phyloP scores from a whole-genome alignment of 23 red algal genomes.

The Porphyridium purpureum region DNA sequence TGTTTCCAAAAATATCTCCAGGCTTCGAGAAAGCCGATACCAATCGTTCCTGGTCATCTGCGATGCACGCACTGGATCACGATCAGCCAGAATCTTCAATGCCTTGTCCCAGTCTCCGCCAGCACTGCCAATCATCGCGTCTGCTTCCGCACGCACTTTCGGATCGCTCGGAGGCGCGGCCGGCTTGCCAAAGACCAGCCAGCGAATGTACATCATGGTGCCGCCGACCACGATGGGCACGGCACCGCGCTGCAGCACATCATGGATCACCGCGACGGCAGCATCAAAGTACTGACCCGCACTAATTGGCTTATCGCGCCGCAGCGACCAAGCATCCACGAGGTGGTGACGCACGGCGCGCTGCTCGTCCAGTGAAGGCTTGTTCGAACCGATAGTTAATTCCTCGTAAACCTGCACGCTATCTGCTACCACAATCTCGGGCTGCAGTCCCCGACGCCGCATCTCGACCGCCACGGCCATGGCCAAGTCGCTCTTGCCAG shows the following conservation, averaged over 20 bases:
- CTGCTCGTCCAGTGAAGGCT: constrained; percentile 34
- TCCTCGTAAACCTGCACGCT: constrained; percentile 64
- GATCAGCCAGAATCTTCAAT: constrained; percentile 16
- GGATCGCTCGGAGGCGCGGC: constrained; percentile 13
- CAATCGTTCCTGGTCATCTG: constrained; percentile 63
- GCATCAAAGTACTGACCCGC: constrained; percentile 57
- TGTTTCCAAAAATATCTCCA: constrained; percentile 44
- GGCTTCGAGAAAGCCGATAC: constrained; percentile 71
- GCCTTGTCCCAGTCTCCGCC: constrained; percentile 43
- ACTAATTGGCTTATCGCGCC: constrained; percentile 13
- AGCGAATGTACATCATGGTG: constrained; percentile 93
- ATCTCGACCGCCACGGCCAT: constrained; percentile 15
- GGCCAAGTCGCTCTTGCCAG: constrained; percentile 68
- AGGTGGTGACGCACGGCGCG: constrained; percentile 45
- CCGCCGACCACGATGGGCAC: constrained; percentile 88
- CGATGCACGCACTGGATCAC: constrained; percentile 48
- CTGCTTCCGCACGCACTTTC: constrained; percentile 13
- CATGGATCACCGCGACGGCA: constrained; percentile 16
- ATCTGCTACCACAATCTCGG: constrained; percentile 87
- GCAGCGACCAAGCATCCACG: constrained; percentile 23
- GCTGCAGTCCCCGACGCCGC: too few relatives aligned
- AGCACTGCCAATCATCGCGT: constrained; percentile 5
- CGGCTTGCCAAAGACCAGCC: constrained; percentile 48
- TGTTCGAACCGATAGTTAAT: constrained; percentile 74
- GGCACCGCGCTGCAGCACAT: constrained; percentile 10